Base-by-base conservation (phyloP, 2,329 filamentous ascomycete genomes). In the Mycogone perniciosa region DNA sequence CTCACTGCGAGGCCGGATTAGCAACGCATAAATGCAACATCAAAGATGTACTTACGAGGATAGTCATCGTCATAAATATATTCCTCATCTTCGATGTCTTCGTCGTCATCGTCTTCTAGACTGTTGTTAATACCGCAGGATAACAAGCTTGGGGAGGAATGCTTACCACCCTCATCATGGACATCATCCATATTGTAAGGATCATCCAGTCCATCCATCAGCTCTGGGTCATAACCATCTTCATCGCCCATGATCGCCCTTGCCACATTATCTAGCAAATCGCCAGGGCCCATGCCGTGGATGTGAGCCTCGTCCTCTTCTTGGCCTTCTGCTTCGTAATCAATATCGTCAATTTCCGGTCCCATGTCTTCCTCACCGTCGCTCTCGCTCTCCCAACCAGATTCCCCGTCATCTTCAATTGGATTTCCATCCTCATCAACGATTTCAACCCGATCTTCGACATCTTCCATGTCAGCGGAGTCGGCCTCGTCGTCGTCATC, bases 21-120 rank as follows among this genome's bases (percentile, higher is more conserved):
- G 26, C 5, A 30, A 30, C 20, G 8, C 8, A 30, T 7, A 38
- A 34, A 4, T 1, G 31, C 9, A n/a, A 11, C 6, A 37, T 9
- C 13, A 29, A 10, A 43, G 51, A 31, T 49, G 11, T 2, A 74
- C 76, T 69, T 72, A 81, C 78, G 71, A 52, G 77, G 73, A 65
- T 78, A 81, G 31, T 76, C 76, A 27, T 80, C 78, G 53, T 82
- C 80, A 54, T 81, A 84, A 52, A 79, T 72, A 60, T 82, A 82
- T 49, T 83, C 79, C 20, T 82, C 80, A 46, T 89, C 86, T 41
- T 84, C 84, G 58, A 86, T 78, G 40, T 85, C 84, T 38, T 87
- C 84, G 43, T 89, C 88, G 4, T 81, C 79, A 5, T 79, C 77
- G 38, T 75, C 73, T 46, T 75, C 67, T 69, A 50, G 41, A n/a